Base-by-base conservation (phyloP, 2,329 filamentous ascomycete species). In the Calonectria pauciramosa region DNA sequence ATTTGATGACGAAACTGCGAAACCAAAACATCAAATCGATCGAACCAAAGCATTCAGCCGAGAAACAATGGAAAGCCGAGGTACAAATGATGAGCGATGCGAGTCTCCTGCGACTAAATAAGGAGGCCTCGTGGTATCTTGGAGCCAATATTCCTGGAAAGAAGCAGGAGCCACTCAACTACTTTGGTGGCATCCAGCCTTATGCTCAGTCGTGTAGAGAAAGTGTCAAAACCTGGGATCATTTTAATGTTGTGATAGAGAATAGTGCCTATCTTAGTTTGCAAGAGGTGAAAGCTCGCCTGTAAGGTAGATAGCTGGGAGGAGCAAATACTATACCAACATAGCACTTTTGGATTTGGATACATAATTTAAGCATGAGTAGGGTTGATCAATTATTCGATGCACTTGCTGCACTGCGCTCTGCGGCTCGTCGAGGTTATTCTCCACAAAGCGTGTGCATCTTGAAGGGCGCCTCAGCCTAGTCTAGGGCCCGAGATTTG, bases 1-100 rank as follows among this genome's bases (percentile, higher is more conserved):
- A 68, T 11, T 56, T 80, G 14, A 54, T 80, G 1, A 54, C 71
- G 34, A 70, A 67, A 70, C 74, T 80, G 3, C 28, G 69, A 18
- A 51, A 47, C 9, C 16, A 71, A 56, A 59, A 51, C 18, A 49
- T 74, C 47, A 68, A 69, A n/a, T 65, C 64, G 2, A 69, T 74
- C 28, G 72, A 74, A 41, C 68, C 68, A 14, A 36, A 74, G 38
- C 41, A 70, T n/a, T 16, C 38, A 11, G 63, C 63, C 1, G 72
- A 71, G 36, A 23, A 74, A 11, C 44, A 52, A 16, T 74, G 72
- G 72, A 74, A 71, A 23, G 41, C 49, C n/a, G 64, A 56, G 5
- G 71, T 71, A 5, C 68, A 71, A 28, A 65, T 56, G 3, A 70
- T 32, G n/a, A 71, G 68, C 28, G 68, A 71, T 41, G 18, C 54